A percentile compares a stretch with the other conserved stretches of the same genome.
phyloP scores from a whole-genome alignment of 768 basidiomycete species.

The Inosperma sp. region DNA sequence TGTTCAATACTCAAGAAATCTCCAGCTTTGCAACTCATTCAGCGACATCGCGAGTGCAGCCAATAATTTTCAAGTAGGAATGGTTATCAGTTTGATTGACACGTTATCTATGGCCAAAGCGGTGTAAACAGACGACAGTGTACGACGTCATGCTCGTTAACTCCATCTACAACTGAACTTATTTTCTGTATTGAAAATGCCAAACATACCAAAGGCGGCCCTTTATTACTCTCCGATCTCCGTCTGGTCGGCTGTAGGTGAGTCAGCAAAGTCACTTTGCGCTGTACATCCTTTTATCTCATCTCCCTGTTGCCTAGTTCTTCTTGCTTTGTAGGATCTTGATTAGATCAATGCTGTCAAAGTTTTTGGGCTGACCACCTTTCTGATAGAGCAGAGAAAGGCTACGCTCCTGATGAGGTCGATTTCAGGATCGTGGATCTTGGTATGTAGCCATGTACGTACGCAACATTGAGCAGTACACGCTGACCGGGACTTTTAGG shows the following conservation, averaged over 20 bases:
- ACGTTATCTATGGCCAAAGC: too few relatives aligned
- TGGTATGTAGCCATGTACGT: slow-evolving; percentile 31
- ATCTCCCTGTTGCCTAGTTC: not conserved
- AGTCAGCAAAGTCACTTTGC: slow-evolving; percentile 17
- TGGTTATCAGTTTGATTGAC: too few relatives aligned
- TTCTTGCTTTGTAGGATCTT: not conserved
- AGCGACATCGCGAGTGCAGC: too few relatives aligned
- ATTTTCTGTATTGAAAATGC: slow-evolving; percentile 15
- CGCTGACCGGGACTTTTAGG: slow-evolving; percentile 33
- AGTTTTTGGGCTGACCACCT: not conserved
- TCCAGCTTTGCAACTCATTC: too few relatives aligned
- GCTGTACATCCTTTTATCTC: not conserved
- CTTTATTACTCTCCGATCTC: slow-evolving; percentile 63
- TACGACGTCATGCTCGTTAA: too few relatives aligned
- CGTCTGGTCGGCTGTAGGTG: slow-evolving; percentile 64
- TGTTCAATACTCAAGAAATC: too few relatives aligned
- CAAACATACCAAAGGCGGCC: slow-evolving; percentile 65
- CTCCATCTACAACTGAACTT: not conserved
- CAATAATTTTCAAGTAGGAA: too few relatives aligned
- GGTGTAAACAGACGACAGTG: too few relatives aligned
- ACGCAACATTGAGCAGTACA: not conserved
- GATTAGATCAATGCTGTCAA: not conserved
- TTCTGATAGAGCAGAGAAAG: slow-evolving; percentile 63
- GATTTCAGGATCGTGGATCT: slow-evolving; percentile 66
- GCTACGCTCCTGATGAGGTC: slow-evolving; percentile 74